phyloP scores from a whole-genome alignment of 1,284 basidiomycete species.

The Trichosporon coremiiforme region DNA sequence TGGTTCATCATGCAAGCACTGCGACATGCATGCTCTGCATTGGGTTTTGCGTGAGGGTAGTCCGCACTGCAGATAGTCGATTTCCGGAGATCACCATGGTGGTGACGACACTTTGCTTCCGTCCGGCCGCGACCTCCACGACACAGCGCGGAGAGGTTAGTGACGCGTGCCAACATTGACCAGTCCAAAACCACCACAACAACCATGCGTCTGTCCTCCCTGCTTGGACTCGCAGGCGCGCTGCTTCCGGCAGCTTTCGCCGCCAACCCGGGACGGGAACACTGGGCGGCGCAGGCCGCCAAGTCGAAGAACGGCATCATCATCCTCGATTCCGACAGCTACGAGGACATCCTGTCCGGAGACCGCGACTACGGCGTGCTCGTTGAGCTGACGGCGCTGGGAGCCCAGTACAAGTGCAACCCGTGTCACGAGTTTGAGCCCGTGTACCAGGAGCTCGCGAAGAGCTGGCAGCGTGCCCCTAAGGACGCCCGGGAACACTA shows the following conservation, averaged over 20 bases:
- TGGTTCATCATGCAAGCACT: not conserved
- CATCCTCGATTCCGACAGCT: constrained; percentile 71
- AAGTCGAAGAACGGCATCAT: constrained; percentile 72
- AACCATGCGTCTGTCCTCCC: constrained; percentile 37
- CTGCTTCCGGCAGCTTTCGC: constrained; percentile 37
- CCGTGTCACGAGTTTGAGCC: constrained; percentile 74
- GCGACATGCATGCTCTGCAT: not conserved
- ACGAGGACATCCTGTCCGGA: constrained; percentile 66
- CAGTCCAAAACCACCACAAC: constrained; percentile 8
- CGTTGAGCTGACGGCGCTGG: constrained; percentile 82
- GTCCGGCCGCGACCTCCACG: constrained; percentile 17
- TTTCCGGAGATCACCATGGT: not conserved
- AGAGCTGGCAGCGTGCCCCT: constrained; percentile 71
- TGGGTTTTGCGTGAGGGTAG: too few species aligned
- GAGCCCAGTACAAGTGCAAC: constrained; percentile 66
- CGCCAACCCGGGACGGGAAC: constrained; percentile 30
- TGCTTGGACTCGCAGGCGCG: constrained; percentile 30
- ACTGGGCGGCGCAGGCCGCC: constrained; percentile 63
- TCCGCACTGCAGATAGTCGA: not conserved
- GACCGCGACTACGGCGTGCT: constrained; percentile 80
- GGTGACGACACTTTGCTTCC: constrained; percentile 17
- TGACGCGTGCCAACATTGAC: constrained; percentile 13
- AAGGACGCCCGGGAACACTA: constrained; percentile 69
- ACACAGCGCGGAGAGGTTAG: not conserved
- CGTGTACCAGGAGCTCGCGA: constrained; percentile 73